phyloP scores from a whole-genome alignment of 2,329 filamentous ascomycete genomes.

The Sphaerulina populicola region DNA sequence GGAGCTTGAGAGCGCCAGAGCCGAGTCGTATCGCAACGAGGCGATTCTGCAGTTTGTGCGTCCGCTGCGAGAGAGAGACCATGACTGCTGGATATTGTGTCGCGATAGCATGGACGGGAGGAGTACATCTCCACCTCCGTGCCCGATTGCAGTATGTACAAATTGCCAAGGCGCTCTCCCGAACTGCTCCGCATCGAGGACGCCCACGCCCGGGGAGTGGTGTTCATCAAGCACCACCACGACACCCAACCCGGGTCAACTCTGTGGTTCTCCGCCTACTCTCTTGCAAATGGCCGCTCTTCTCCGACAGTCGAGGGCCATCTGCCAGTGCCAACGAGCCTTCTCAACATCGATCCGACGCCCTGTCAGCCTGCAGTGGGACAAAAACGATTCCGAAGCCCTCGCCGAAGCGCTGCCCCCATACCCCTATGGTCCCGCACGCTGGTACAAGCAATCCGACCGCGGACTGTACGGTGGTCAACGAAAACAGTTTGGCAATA shows the following conservation, averaged over 20 bases:
- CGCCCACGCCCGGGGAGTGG: too few species aligned
- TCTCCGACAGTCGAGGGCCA: conserved; percentile 20
- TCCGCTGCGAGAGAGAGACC: conserved; percentile 56
- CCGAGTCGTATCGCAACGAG: conserved; percentile 69
- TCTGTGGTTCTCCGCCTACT: too few species aligned
- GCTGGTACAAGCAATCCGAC: conserved; percentile 72
- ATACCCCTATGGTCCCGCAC: conserved; percentile 65
- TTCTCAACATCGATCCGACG: conserved; percentile 29
- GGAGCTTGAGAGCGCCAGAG: conserved; percentile 72
- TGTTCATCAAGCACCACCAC: background rate
- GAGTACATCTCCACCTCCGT: too few species aligned
- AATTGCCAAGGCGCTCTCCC: background rate
- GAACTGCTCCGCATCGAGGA: background rate
- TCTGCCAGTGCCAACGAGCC: conserved; percentile 21
- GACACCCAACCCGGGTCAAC: background rate
- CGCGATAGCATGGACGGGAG: background rate
- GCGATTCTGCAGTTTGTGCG: conserved; percentile 65
- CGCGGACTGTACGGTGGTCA: conserved; percentile 47
- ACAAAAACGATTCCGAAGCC: conserved; percentile 28
- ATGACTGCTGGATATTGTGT: conserved; percentile 31
- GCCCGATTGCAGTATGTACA: background rate
- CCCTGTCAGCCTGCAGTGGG: conserved; percentile 25
- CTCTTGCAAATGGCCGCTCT: conserved; percentile 21
- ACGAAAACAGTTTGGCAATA: conserved; percentile 72
- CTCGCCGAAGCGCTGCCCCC: conserved; percentile 33